These are phyloP conservation scores for Dipodascus geniculatus DNA, from an alignment of 805 yeast species.

Conservation along the genomic window DNA sequence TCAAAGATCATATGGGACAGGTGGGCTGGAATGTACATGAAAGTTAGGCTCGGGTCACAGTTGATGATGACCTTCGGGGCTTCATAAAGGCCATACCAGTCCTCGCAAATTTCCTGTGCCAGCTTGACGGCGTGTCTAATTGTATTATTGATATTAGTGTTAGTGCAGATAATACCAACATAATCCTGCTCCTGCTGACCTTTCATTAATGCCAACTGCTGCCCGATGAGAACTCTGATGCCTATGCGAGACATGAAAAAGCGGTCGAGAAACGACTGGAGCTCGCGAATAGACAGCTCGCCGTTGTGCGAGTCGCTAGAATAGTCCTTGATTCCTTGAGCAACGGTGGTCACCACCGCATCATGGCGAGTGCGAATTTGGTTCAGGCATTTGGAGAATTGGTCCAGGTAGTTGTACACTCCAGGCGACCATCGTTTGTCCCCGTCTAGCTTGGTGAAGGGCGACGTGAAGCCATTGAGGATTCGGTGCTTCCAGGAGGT, in stretches of 20 bases:
- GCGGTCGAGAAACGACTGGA: conserved; percentile 73
- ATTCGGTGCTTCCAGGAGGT: neutral
- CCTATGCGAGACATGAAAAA: conserved; percentile 89
- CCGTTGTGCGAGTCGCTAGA: conserved; percentile 38
- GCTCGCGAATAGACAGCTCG: conserved; percentile 50
- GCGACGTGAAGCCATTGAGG: conserved; percentile 3
- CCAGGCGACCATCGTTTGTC: conserved; percentile 50
- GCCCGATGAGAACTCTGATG: conserved; percentile 89
- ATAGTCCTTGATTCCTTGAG: conserved; percentile 90
- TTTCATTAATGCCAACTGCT: conserved; percentile 72
- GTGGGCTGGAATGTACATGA: conserved; percentile 92
- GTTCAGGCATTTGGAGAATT: conserved; percentile 52
- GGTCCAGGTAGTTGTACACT: conserved; percentile 56
- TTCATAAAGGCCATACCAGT: conserved; percentile 75
- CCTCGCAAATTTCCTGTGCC: conserved; percentile 83
- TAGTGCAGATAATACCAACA: conserved; percentile 81
- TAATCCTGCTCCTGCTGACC: conserved; percentile 52
- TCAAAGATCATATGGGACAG: conserved; percentile 85
- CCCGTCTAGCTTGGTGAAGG: conserved; percentile 5
- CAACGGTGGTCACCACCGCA: conserved; percentile 86
- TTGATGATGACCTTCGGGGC: conserved; percentile 75
- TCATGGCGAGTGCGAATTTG: conserved; percentile 77
- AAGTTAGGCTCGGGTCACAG: conserved; percentile 63
- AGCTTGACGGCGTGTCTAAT: conserved; percentile 84
- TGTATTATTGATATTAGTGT: conserved; percentile 71